Base-by-base conservation (phyloP, 2,329 filamentous ascomycete genomes). In the Pestalotiopsis fici region DNA sequence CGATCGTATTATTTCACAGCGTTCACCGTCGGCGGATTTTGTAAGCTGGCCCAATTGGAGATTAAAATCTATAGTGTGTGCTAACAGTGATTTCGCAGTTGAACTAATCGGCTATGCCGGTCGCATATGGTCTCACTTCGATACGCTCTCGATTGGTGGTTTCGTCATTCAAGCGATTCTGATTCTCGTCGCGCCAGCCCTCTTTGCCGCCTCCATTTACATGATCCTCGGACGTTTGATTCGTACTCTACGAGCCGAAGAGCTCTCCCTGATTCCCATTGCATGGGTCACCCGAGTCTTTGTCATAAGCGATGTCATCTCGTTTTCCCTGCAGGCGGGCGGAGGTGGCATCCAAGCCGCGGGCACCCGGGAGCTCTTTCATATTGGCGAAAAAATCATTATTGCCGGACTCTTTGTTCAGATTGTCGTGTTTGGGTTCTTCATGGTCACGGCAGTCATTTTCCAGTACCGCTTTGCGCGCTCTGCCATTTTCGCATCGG, bases 341-440 rank as follows among this genome's bases (percentile, higher is more conserved):
- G 80, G 80, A 11, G 77, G 72, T 9, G 75, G 73, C 0, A 70
- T 79, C 25, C 71, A 77, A 67, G 71, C 76, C 1, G 66, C 71
- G 3, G 74, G 76, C 0, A 73, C 74, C 0, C 69, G 75, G 61
- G 68, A 65, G 66, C 69, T 59, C 37, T 76, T 68, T 25, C 71
- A 81, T 18, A 70, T 74, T 2, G 82, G 82, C 23, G 74, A 82
- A 66, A 78, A 80, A 11, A 74, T 87, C 54, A 82, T 87, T 12
- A 74, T 87, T 23, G 81, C 70, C 3, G 86, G 86, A 9, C 74
- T 88, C 3, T 74, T 83, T n/a, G 72, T 87, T 7, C 86, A 88
- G 70, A 78, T 88, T 12, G 43, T 83, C 15, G 80, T 84, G 64
- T 87, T 73, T 13, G 77, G 77, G 15, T 77, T 86, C 56, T 88